phyloP scores from a whole-genome alignment of 257 asterid genomes.

The Anisodus acutangulus region DNA sequence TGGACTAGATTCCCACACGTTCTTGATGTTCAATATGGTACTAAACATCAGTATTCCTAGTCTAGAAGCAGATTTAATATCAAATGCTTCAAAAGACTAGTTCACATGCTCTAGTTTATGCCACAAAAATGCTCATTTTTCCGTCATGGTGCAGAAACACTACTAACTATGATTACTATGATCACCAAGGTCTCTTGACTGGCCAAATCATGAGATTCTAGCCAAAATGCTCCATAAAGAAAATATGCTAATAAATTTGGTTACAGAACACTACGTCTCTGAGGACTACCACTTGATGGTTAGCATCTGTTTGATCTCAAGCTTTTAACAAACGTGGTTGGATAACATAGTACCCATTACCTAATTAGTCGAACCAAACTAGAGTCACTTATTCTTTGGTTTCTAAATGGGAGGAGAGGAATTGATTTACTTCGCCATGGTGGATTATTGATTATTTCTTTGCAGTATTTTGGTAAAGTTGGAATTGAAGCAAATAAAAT shows the following conservation, averaged over 20 bases:
- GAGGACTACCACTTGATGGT: background rate
- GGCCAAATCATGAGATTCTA: background rate
- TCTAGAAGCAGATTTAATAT: background rate
- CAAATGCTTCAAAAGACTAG: background rate
- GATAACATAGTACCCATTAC: background rate
- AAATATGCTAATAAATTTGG: background rate
- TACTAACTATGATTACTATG: background rate
- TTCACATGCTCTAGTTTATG: background rate
- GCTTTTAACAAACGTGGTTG: background rate
- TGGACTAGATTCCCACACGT: background rate
- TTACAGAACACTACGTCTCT: background rate
- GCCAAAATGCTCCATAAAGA: background rate
- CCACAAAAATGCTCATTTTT: background rate
- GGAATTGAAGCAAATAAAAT: background rate
- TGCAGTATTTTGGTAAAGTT: background rate
- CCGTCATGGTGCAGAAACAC: background rate
- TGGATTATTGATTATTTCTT: slow-evolving; percentile 4
- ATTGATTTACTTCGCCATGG: background rate
- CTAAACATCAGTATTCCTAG: background rate
- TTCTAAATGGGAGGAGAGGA: background rate
- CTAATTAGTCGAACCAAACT: background rate
- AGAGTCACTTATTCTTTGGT: background rate
- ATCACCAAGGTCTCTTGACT: background rate
- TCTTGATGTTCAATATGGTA: background rate
- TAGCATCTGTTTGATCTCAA: slow-evolving; percentile 6